phyloP scores from a whole-genome alignment of 73 alveolate species.

The Symbiodinium pilosum region DNA sequence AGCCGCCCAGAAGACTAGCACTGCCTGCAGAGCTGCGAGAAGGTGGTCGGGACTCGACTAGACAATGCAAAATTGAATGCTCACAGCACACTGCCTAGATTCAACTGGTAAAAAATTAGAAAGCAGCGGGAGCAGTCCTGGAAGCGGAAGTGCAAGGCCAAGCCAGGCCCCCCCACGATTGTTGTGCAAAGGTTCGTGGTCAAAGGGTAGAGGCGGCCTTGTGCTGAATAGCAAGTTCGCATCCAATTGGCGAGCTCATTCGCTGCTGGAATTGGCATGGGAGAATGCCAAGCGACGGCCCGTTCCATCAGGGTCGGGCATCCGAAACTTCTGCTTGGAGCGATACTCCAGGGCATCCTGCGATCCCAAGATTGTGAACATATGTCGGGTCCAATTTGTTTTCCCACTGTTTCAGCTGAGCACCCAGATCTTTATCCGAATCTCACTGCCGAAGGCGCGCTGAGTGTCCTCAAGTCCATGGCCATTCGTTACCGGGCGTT shows the following conservation, averaged over 20 bases:
- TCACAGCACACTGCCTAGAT: too few relatives aligned
- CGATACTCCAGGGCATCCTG: slow-evolving; percentile 79
- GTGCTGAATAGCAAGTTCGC: too few relatives aligned
- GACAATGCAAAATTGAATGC: too few relatives aligned
- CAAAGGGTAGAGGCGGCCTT: slow-evolving; percentile 54
- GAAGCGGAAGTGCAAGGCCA: slow-evolving; percentile 91
- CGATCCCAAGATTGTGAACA: too few relatives aligned
- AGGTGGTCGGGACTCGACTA: too few relatives aligned
- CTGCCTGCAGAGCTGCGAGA: too few relatives aligned
- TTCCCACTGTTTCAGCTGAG: too few relatives aligned
- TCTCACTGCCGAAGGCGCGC: not conserved
- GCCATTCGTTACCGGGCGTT: slow-evolving; percentile 62
- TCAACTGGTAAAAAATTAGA: too few relatives aligned
- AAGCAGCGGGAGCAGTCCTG: slow-evolving; percentile 28
- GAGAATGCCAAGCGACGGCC: slow-evolving; percentile 44
- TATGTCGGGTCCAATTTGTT: too few relatives aligned
- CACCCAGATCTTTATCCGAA: too few relatives aligned
- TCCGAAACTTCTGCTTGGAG: slow-evolving; percentile 75
- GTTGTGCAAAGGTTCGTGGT: slow-evolving; percentile 57
- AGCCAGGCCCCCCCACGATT: slow-evolving; percentile 76
- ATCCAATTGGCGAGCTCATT: too few relatives aligned
- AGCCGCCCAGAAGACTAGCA: slow-evolving; percentile 43
- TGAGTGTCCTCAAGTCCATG: slow-evolving; percentile 55
- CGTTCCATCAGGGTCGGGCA: slow-evolving; percentile 44
- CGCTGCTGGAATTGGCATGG: too few relatives aligned